Percentiles rank a stretch among this genome's conserved stretches.
These are phyloP conservation scores for Pseudogymnoascus pannorum DNA, from an alignment of 2,329 filamentous ascomycete genomes.

Conservation along the genomic window DNA sequence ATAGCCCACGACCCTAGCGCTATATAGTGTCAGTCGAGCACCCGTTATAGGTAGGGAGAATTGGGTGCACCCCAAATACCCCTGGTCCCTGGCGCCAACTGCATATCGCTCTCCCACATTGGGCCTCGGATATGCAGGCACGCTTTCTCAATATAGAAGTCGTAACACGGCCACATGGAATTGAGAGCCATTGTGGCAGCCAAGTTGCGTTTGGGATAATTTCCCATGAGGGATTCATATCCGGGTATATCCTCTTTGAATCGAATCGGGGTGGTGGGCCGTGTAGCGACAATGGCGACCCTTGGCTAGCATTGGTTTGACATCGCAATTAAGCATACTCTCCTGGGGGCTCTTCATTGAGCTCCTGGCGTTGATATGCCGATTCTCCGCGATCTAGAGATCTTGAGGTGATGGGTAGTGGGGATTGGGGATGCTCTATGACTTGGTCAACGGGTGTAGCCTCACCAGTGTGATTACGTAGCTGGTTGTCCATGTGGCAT, in stretches of 20 bases:
- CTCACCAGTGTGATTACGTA: neutral
- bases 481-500: neutral
- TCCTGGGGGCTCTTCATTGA: neutral
- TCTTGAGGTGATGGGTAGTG: neutral
- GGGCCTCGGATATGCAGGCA: neutral
- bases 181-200: neutral
- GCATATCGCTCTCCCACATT: neutral
- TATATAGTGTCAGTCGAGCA: neutral
- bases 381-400: neutral
- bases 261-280: neutral
- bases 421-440: neutral
- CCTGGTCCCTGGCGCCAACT: neutral
- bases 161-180: neutral
- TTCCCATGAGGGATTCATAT: neutral
- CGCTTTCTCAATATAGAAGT: neutral
- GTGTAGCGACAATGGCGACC: neutral
- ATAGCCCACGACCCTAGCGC: neutral
- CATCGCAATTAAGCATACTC: neutral
- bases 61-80: neutral
- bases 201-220: neutral
- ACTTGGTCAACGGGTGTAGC: neutral
- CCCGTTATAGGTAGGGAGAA: neutral
- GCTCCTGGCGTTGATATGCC: no score
- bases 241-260: neutral
- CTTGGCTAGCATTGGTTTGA: neutral